Base-by-base conservation (phyloP, 169 alveolate genomes). In the Plasmodium blacklocki region DNA sequence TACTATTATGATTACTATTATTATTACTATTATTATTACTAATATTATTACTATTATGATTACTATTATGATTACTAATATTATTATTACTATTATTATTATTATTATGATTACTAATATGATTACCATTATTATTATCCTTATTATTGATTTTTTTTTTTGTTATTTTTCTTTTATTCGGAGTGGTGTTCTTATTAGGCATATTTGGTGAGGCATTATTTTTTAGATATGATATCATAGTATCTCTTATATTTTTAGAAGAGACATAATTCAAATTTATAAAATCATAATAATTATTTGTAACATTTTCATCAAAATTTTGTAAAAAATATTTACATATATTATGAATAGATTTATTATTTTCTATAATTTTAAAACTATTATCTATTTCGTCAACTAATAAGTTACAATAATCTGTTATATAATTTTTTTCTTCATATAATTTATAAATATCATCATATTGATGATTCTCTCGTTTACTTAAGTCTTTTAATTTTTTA, bases 291-390 rank as follows among this genome's bases (percentile, higher is more conserved):
- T 83, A 83, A 14, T 47, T 60, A 63, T 83, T 83, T 12, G 91
- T 83, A 21, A 18, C 9, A 47, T 21, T 43, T 39, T 39, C 47
- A 32, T 62, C 43, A 11, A 64, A 83, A 72, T 60, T 67, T 19
- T 70, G 68, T 71, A 83, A 59, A 83, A 83, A 83, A 39, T 58
- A 21, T 19, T 67, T 83, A 70, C 91, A 83, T 71, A 83, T n/a
- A 14, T 49, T 19, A 68, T 18, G 14, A 43, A 83, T 71, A 11
- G 86, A 21, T 50, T 71, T 58, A 58, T 67, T 83, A 58, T 83
- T 58, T 63, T 71, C 91, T 19, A 83, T 26, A 15, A 58, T 23
- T 68, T 19, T 59, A 56, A 83, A 83, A 1, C 67, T 39, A 15
- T 29, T 83, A 21, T 83, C 91, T 32, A 83, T 56, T 70, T 83